phyloP scores from a whole-genome alignment of 805 yeast species.

The Torulaspora quercuum region DNA sequence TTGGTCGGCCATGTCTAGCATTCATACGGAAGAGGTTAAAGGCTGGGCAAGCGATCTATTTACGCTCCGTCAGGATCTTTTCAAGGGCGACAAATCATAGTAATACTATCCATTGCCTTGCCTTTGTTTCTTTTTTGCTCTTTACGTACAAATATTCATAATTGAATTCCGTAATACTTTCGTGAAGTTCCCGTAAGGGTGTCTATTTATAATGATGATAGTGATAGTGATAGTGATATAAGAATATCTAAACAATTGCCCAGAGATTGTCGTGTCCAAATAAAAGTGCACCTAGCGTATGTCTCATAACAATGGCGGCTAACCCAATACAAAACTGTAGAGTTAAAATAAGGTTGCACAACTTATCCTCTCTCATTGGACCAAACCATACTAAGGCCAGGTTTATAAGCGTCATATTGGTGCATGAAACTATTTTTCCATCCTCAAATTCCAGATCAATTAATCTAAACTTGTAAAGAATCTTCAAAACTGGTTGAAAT shows the following conservation, averaged over 20 bases:
- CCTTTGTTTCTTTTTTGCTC: too few species aligned
- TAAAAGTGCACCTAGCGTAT: conserved; percentile 76
- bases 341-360: conserved; percentile 57
- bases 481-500: conserved; percentile 37
- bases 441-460: conserved; percentile 43
- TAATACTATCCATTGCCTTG: too few species aligned
- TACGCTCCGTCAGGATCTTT: conserved; percentile 39
- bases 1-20: conserved; percentile 54
- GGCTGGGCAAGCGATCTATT: conserved; percentile 64
- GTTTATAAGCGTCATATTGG: conserved; percentile 87
- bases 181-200: too few species aligned
- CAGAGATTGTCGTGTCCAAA: conserved; percentile 86
- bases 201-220: too few species aligned
- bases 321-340: conserved; percentile 68
- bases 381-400: conserved; percentile 81
- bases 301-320: conserved; percentile 65
- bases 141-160: too few species aligned
- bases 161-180: too few species aligned
- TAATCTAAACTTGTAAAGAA: conserved; percentile 49
- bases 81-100: conserved; percentile 4
- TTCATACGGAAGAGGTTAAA: conserved; percentile 68
- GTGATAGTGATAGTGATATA: conserved; percentile 2
- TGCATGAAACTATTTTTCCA: conserved; percentile 42
- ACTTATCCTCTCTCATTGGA: conserved; percentile 77
- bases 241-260: conserved; percentile 24